Base-by-base conservation (phyloP, 2,329 filamentous ascomycete genomes). In the Cercospora brassicicola region DNA sequence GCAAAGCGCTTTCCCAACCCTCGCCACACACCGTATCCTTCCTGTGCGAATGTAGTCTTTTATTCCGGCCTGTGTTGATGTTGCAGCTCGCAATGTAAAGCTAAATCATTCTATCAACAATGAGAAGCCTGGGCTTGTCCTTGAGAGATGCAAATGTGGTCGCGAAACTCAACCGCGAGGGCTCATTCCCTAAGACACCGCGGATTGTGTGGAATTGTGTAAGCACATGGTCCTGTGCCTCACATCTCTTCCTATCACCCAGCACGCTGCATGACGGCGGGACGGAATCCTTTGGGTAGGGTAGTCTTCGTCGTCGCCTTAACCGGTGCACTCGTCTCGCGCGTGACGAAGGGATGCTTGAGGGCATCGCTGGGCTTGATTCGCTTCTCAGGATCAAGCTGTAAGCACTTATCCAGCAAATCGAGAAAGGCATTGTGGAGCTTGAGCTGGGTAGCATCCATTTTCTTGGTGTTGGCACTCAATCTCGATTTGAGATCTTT, bases 361-460 rank as follows among this genome's bases (percentile, higher is more conserved):
- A 98, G 82, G 59, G 95, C 95, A 76, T 98, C 94, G 13, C 86
- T 84, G 0, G 95, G 92, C 57, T 91, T 94, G 75, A 95, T 91
- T 70, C 95, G 88, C 84, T 96, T 96, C 78, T 97, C 94, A 0
- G 94, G 93, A 77, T 98, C 97, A 71, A 98, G 85, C 67, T 90
- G 89, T 71, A 99, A 84, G 78, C 94, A 98, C 65, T 91, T 90
- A 76, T 97, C 94, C 66, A 99, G 82, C 59, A 99, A 82, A 79
- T 98, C 94, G 73, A 93, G 85, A 79, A 99, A 97, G 63, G 90
- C 85, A 67, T 90, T 89, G 69, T 97, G 82, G 75, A 97, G 93
- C 78, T 90, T 91, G 45, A 87, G 83, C 78, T 95, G 92, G 9
- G 84, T 83, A 69, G 94, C 90, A 60, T 84, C 88, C 84, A 96